Conservation (phyloP, 495 filamentous ascomycete species). For the Penicillium cinerascens region DNA sequence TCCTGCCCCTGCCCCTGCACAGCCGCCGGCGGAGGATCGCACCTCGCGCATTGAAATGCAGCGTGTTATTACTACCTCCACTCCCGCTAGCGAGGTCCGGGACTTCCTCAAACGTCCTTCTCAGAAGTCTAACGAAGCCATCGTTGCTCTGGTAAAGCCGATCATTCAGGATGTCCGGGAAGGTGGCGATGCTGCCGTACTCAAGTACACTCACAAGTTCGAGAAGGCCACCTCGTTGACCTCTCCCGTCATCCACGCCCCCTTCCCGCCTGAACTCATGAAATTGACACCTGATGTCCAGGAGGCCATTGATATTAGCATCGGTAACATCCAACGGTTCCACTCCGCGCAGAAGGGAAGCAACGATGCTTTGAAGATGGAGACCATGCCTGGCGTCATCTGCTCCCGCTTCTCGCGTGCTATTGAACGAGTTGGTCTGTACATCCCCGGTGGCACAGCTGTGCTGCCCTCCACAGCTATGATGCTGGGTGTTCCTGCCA, state of each 20-base stretch:
- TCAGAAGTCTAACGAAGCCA: conserved; percentile 84
- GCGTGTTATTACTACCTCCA: conserved; percentile 63
- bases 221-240: conserved; percentile 89
- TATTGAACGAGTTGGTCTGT: conserved; percentile 91
- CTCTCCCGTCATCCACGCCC: conserved; percentile 81
- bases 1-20: conserved; percentile 35
- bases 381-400: conserved; percentile 95
- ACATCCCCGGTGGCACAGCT: conserved; percentile 92
- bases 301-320: conserved; percentile 87
- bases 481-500: conserved; percentile 96
- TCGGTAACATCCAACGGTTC: conserved; percentile 90
- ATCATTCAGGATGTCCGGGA: conserved; percentile 82
- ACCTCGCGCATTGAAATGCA: conserved; percentile 76
- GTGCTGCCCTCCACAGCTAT: conserved; percentile 93
- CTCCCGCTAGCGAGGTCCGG: conserved; percentile 56
- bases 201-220: conserved; percentile 94
- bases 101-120: conserved; percentile 80
- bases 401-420: conserved; percentile 91
- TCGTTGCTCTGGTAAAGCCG: conserved; percentile 83
- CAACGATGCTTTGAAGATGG: conserved; percentile 72
- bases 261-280: conserved; percentile 83
- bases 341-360: conserved; percentile 80
- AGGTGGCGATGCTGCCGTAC: conserved; percentile 78
- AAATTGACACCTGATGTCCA: conserved; percentile 74
- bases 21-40: conserved; percentile 44